These are phyloP conservation scores for Spinellus fusiger DNA, from an alignment of 192 early-diverging fungal species.

Conservation along the genomic window DNA sequence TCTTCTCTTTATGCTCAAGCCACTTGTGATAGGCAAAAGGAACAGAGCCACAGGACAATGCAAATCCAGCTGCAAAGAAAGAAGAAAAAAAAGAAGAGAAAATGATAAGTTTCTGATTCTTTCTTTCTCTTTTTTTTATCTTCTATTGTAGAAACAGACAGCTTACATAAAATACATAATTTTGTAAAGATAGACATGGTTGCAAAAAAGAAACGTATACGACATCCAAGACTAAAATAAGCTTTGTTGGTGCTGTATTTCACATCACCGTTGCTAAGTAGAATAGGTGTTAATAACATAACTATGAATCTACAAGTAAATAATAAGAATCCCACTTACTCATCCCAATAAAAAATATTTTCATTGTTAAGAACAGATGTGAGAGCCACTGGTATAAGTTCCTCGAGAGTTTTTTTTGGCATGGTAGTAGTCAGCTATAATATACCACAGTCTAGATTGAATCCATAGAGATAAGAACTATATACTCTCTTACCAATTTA, in stretches of 20 bases:
- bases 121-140: too few relatives aligned
- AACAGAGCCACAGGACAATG: too few relatives aligned
- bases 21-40: too few relatives aligned
- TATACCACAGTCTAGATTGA: background rate
- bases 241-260: conserved; percentile 1
- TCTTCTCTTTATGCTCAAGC: too few relatives aligned
- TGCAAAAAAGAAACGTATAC: background rate
- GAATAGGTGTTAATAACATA: background rate
- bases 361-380: background rate
- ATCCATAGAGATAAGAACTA: background rate
- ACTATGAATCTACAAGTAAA: background rate
- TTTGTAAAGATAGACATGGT: conserved; percentile 1
- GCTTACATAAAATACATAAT: conserved; percentile 2
- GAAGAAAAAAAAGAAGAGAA: too few relatives aligned
- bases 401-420: background rate
- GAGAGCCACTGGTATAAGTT: conserved; percentile 4
- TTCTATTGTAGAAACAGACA: background rate
- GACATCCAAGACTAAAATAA: background rate
- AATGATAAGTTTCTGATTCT: background rate
- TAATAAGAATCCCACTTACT: background rate
- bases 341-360: conserved; percentile 1
- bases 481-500: background rate
- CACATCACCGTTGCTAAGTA: background rate
- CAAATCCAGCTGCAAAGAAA: too few relatives aligned
- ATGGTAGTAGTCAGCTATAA: background rate